Base-by-base conservation (phyloP, 1,284 basidiomycete genomes). In the Pyrrhoderma lamaoense region DNA sequence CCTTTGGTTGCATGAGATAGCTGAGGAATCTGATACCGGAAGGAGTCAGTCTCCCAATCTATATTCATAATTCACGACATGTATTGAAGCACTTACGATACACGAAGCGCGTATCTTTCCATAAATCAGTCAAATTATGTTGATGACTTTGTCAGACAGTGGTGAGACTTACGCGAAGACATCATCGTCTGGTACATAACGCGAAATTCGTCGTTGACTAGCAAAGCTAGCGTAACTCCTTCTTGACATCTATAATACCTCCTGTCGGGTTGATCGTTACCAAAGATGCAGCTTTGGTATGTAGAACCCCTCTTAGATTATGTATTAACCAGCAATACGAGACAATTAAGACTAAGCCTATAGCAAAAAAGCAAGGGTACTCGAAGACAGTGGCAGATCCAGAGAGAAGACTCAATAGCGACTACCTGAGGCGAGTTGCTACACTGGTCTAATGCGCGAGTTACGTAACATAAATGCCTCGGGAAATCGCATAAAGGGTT, bases 101-200 rank as follows among this genome's bases (percentile, higher is more conserved):
- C 82, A 57, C 89, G 80, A 46, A 90, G 73, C 27, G 76, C 75
- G 75, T 86, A 87, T 58, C 88, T 90, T 11, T 23, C n/a, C 49
- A 19, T 45, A 47, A 51, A 22, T 31, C 35, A 51, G 50, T 45
- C 49, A 42, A 53, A 37, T 45, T 55, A 49, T n/a, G 5, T 40
- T 5, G 16, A 40, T 7, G n/a, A 40, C n/a, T 14, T 18, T 16
- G 7, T 18, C 5, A n/a, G 5, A 40, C n/a, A 16, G 8, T 7
- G 38, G 8, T 40, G 21, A n/a, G 5, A 74, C 80, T 53, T 63
- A 91, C 88, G 86, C 79, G 70, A 88, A 89, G 60, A 91, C 70
- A 62, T 89, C 85, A 53, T 89, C 85, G 60, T 91, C 88, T 25
- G 81, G 77, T 45, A 90, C 80, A 68, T 85, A 77, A 63, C 82